Evolutionary conservation across 306 rosid genomes (phyloP).

Genomic region (Pterocarpus macrocarpus): DNA sequence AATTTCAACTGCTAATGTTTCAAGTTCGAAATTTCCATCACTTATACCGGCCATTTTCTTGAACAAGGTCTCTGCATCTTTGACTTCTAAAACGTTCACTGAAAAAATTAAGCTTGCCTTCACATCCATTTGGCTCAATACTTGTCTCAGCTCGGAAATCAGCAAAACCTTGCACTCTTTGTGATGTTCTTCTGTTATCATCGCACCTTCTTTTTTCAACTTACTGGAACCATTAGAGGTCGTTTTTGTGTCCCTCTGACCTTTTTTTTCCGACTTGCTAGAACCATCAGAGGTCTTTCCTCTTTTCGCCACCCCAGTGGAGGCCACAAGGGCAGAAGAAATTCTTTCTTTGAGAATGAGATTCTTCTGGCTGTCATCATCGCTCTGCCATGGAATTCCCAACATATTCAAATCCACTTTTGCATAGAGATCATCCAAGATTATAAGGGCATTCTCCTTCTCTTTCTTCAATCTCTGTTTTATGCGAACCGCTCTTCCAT

Average conservation of each 20-base stretch:
- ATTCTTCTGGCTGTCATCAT: background rate
- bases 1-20: slow-evolving; percentile 13
- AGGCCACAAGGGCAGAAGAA: background rate
- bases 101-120: background rate
- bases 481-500: slow-evolving; percentile 40
- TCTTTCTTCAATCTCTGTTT: background rate
- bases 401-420: slow-evolving; percentile 13
- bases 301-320: too few species aligned
- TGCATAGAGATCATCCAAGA: slow-evolving; percentile 24
- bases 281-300: too few species aligned
- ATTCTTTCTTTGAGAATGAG: background rate
- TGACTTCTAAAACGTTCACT: background rate
- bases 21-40: background rate
- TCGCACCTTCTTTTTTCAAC: background rate
- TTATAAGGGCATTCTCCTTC: slow-evolving; percentile 21
- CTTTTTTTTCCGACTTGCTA: too few species aligned
- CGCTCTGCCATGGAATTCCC: slow-evolving; percentile 21
- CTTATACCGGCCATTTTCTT: slow-evolving; percentile 20
- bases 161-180: slow-evolving; percentile 43
- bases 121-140: slow-evolving; percentile 23
- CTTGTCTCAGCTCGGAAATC: slow-evolving; percentile 26
- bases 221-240: background rate
- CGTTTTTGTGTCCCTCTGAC: background rate
- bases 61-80: slow-evolving; percentile 19
- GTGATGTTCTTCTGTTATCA: background rate